Evolutionary conservation across 2,329 filamentous ascomycete genomes (phyloP), one percentile per base, ranked within the genome.

Genomic region (Exserohilum rostratum): DNA sequence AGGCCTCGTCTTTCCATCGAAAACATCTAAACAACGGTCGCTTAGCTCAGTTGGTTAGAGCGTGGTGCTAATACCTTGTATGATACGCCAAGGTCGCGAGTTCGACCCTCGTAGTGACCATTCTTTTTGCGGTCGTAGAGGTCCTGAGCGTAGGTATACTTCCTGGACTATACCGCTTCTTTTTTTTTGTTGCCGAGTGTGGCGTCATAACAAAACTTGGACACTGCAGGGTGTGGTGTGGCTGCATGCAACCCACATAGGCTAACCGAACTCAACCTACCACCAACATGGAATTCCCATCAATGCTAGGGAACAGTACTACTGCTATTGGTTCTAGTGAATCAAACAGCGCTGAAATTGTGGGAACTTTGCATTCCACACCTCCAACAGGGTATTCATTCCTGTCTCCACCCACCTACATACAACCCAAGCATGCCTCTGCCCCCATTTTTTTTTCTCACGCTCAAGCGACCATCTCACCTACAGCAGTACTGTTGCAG

Each of bases 21-120:
- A 54, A 49, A 49, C 20, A 53, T n/a, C 37, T 20, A 7, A 50
- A 33, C 29, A 54, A 43, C 46, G 57, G 57, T 59, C 57, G 57
- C 53, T 59, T 59, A 59, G 53, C 53, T 55, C 53, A 55, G 53
- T 55, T 55, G 53, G 53, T 55, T 55, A 55, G 53, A 55, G 53
- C 57, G 57, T 59, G 57, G 57, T 59, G 57, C 57, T 59, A 59
- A 59, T 59, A 58, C 34, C 40, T 30, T 13, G 12, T 47, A 31
- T 43, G 30, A 25, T 12, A 57, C 55, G 55, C 55, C 55, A 57
- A 57, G 55, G 55, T 57, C 55, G 55, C 46, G 55, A 45, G 55
- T 57, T 57, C 55, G 55, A 57, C 55, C 55, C 55, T 45, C 55
- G 46, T 57, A 57, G 46, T 57, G 55, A 57, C 55, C 55, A 57